These are phyloP conservation scores for Fusarium beomiforme DNA, from an alignment of 2,329 filamentous ascomycete genomes.

Conservation along the genomic window DNA sequence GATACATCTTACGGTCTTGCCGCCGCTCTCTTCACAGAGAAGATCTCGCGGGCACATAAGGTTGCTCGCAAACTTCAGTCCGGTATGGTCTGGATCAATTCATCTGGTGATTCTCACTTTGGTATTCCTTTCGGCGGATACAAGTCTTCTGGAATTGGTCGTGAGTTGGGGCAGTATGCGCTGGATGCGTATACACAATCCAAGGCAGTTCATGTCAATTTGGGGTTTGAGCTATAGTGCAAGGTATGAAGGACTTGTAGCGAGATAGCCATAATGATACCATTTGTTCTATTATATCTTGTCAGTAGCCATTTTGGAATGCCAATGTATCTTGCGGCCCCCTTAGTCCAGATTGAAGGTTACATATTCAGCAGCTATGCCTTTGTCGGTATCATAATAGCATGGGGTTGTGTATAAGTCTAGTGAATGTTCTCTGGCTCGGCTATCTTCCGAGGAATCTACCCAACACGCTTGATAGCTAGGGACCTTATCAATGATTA, in stretches of 20 bases:
- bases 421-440: neutral
- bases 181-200: constrained; percentile 43
- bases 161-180: constrained; percentile 41
- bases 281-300: neutral
- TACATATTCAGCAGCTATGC: too few relatives aligned
- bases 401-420: neutral
- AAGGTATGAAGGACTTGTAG: neutral
- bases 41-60: constrained; percentile 54
- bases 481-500: neutral
- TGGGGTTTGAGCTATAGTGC: constrained; percentile 28
- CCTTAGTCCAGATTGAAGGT: too few relatives aligned
- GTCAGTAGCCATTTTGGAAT: too few relatives aligned
- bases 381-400: neutral
- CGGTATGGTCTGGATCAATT: constrained; percentile 56
- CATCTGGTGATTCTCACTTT: constrained; percentile 41
- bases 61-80: constrained; percentile 62
- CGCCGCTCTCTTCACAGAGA: constrained; percentile 64
- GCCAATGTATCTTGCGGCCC: too few relatives aligned
- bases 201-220: constrained; percentile 41
- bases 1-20: constrained; percentile 64
- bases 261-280: constrained; percentile 13
- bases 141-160: constrained; percentile 39
- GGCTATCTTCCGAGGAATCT: neutral
- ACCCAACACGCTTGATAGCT: neutral
- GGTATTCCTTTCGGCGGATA: constrained; percentile 45